phyloP scores from a whole-genome alignment of 495 filamentous ascomycete genomes.

The Hypoxylon perforatum region DNA sequence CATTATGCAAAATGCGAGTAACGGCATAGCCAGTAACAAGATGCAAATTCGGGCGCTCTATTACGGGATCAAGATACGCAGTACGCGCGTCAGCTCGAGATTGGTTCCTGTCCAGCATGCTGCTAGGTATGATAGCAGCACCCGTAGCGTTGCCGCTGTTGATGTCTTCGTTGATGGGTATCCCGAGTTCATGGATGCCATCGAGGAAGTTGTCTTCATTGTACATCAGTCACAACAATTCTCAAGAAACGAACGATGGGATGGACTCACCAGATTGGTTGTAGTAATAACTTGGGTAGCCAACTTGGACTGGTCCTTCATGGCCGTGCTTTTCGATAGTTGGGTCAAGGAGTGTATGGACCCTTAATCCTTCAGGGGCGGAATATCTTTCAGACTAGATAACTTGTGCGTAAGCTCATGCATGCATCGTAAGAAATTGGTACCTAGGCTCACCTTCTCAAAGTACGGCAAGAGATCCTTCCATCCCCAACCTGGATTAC shows the following conservation, averaged over 20 bases:
- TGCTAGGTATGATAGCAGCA: constrained; percentile 58
- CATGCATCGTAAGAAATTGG: background rate
- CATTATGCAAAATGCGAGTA: constrained; percentile 49
- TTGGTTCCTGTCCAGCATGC: constrained; percentile 57
- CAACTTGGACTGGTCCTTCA: constrained; percentile 60
- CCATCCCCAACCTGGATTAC: constrained; percentile 75
- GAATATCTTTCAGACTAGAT: constrained; percentile 33
- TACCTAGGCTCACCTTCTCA: constrained; percentile 52
- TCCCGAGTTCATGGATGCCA: constrained; percentile 61
- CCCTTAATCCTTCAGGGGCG: constrained; percentile 23
- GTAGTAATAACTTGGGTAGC: constrained; percentile 65
- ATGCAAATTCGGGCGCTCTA: constrained; percentile 57
- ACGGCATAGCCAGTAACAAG: constrained; percentile 59
- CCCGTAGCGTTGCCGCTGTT: constrained; percentile 61
- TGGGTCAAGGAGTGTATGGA: constrained; percentile 50
- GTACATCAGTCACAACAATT: constrained; percentile 16
- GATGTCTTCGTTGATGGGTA: constrained; percentile 57
- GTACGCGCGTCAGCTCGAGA: constrained; percentile 63
- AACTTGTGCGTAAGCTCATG: constrained; percentile 36
- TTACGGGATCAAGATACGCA: constrained; percentile 56
- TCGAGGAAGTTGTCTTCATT: constrained; percentile 61
- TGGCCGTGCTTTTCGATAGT: constrained; percentile 48
- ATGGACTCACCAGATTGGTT: constrained; percentile 54
- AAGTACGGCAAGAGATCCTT: constrained; percentile 68
- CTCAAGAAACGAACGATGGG: background rate